These are phyloP conservation scores for Dothidotthia symphoricarpi DNA, from an alignment of 2,329 filamentous ascomycete genomes.

Conservation along the genomic window DNA sequence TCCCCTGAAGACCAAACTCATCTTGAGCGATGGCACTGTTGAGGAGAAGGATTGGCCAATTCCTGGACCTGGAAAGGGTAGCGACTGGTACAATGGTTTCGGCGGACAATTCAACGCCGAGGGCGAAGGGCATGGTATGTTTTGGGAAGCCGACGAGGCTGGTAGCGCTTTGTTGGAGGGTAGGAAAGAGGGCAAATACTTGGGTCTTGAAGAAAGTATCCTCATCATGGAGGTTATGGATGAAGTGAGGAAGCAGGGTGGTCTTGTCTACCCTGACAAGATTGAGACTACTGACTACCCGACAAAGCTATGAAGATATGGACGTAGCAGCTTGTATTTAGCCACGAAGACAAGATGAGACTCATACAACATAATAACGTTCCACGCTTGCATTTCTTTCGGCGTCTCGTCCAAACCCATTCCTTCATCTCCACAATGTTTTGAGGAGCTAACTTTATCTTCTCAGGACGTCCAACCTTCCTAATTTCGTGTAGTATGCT, in stretches of 20 bases:
- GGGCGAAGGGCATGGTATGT: constrained; percentile 75
- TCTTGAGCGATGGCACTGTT: constrained; percentile 52
- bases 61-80: constrained; percentile 49
- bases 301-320: constrained; percentile 22
- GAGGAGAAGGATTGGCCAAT: constrained; percentile 49
- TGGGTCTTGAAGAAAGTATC: constrained; percentile 71
- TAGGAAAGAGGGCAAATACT: constrained; percentile 65
- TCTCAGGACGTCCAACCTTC: no score
- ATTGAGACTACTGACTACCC: constrained; percentile 56
- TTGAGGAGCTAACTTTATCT: no score
- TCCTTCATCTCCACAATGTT: no score
- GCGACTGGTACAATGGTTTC: constrained; percentile 51
- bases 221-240: constrained; percentile 83
- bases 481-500: no score
- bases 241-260: constrained; percentile 63
- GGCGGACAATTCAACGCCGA: constrained; percentile 48
- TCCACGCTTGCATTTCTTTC: no score
- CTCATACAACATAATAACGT: no score
- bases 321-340: no score
- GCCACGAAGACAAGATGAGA: no score
- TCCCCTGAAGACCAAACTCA: constrained; percentile 64
- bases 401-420: no score
- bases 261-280: constrained; percentile 61
- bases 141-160: constrained; percentile 81
- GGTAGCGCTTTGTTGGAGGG: constrained; percentile 74